A percentile compares a stretch with the other conserved stretches of the same genome.
These are phyloP conservation scores for Pseudogymnoascus sp. DNA, from an alignment of 2,329 filamentous ascomycete genomes.

Conservation along the genomic window DNA sequence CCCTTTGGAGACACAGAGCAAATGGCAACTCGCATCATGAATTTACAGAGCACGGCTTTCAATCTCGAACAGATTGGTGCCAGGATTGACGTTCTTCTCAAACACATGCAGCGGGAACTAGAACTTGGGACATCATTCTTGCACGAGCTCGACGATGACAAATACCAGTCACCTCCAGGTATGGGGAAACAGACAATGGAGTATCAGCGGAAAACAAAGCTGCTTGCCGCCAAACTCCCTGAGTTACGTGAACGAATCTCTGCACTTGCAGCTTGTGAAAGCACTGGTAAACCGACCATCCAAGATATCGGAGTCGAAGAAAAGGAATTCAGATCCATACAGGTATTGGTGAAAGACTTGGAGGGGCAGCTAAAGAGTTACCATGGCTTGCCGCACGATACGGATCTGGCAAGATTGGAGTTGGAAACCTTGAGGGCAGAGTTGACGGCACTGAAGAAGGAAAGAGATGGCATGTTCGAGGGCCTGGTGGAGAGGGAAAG, in stretches of 20 bases:
- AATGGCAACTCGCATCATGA: constrained; percentile 46
- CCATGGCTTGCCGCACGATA: constrained; percentile 64
- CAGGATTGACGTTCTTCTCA: constrained; percentile 49
- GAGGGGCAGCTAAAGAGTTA: constrained; percentile 59
- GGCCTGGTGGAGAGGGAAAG: constrained; percentile 57
- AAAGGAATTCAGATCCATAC: constrained; percentile 48
- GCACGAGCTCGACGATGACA: constrained; percentile 35
- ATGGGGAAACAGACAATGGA: constrained; percentile 66
- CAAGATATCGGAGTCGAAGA: constrained; percentile 53
- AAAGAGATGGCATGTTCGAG: constrained; percentile 69
- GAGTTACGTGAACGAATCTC: constrained; percentile 55
- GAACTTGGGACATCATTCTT: constrained; percentile 34
- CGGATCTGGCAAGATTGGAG: constrained; percentile 59
- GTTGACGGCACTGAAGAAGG: constrained; percentile 51
- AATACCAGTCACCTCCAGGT: constrained; percentile 48
- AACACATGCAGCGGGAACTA: constrained; percentile 47
- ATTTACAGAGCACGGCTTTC: constrained; percentile 47
- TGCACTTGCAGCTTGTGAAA: constrained; percentile 26
- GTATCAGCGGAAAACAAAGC: constrained; percentile 61
- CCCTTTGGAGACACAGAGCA: constrained; percentile 37
- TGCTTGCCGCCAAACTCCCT: constrained; percentile 56
- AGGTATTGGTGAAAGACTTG: constrained; percentile 50
- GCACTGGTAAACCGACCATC: constrained; percentile 37
- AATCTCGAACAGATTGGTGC: constrained; percentile 47
- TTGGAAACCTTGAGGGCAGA: constrained; percentile 60